A percentile compares a stretch with the other conserved stretches of the same genome.
Evolutionary conservation across 2,329 filamentous ascomycete genomes (phyloP).

Genomic region (Aaosphaeria pasadenensis): DNA sequence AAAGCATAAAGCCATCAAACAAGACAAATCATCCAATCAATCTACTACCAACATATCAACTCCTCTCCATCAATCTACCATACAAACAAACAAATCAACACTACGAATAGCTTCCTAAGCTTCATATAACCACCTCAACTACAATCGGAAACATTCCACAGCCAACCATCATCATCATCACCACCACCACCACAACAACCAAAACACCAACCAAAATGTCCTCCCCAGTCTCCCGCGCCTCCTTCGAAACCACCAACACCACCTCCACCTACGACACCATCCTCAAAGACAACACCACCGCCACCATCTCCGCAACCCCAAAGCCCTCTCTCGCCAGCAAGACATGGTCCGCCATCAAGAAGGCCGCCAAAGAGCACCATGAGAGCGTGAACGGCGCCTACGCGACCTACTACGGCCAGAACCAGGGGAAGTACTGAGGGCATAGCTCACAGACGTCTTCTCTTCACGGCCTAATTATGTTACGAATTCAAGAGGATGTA

Average conservation of each 20-base stretch:
- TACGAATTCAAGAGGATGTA: too few relatives aligned
- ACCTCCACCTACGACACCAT: neutral
- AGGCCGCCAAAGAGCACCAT: constrained; percentile 18
- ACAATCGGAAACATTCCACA: neutral
- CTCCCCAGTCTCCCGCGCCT: constrained; percentile 14
- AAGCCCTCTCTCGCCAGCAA: constrained; percentile 3
- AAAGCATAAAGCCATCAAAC: too few relatives aligned
- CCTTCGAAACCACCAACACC: constrained; percentile 16
- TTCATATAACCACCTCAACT: neutral
- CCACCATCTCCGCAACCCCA: constrained; percentile 6
- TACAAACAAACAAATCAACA: too few relatives aligned
- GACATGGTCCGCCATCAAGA: constrained; percentile 11
- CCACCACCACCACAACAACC: neutral
- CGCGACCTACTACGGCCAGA: constrained; percentile 10
- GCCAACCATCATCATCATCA: neutral
- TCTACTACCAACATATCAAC: too few relatives aligned
- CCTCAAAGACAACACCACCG: constrained; percentile 9
- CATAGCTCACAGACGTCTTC: too few relatives aligned
- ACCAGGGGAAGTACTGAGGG: too few relatives aligned
- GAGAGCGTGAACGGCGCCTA: constrained; percentile 16
- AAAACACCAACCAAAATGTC: constrained; percentile 1
- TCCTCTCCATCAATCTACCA: too few relatives aligned
- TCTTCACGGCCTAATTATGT: too few relatives aligned
- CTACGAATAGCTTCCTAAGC: neutral
- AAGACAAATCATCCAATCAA: too few relatives aligned